phyloP scores from a whole-genome alignment of 2,329 filamentous ascomycete species.

The Diaporthe batatas region DNA sequence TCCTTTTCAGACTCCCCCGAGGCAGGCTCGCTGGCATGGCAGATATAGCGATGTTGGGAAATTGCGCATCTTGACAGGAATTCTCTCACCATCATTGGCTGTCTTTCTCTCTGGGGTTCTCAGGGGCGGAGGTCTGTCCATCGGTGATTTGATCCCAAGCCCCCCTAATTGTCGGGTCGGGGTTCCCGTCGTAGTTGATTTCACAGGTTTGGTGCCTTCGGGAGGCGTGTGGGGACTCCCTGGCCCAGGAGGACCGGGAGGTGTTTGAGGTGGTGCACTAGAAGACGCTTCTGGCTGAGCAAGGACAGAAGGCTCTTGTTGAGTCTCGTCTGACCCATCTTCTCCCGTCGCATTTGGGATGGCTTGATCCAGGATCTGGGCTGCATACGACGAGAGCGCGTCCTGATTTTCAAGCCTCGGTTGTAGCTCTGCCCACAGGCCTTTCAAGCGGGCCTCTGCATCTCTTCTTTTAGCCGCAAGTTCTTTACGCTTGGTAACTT shows the following conservation, averaged over 20 bases:
- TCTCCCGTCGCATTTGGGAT: not conserved
- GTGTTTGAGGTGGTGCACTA: not conserved
- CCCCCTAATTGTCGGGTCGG: not conserved
- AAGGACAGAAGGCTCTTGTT: not conserved
- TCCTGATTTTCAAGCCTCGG: not conserved
- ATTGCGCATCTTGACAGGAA: not conserved
- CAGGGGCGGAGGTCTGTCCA: not conserved
- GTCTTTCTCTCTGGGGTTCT: conserved; percentile 15
- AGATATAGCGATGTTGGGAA: not conserved
- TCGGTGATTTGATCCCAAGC: not conserved
- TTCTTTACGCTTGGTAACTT: not conserved
- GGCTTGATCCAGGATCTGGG: not conserved
- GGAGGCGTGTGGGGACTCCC: no score
- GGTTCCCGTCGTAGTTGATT: not conserved
- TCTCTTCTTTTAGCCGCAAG: not conserved
- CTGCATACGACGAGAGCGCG: not conserved
- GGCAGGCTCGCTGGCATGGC: no score
- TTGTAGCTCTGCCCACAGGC: not conserved
- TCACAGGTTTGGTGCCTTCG: not conserved
- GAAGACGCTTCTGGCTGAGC: not conserved
- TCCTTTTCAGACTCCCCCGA: not conserved
- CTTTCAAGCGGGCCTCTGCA: not conserved
- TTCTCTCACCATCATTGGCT: not conserved
- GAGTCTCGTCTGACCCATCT: not conserved
- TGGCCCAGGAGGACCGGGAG: not conserved